A percentile compares a stretch with the other conserved stretches of the same genome.
phyloP scores from a whole-genome alignment of 306 rosid species.

The Coriaria nepalensis region DNA sequence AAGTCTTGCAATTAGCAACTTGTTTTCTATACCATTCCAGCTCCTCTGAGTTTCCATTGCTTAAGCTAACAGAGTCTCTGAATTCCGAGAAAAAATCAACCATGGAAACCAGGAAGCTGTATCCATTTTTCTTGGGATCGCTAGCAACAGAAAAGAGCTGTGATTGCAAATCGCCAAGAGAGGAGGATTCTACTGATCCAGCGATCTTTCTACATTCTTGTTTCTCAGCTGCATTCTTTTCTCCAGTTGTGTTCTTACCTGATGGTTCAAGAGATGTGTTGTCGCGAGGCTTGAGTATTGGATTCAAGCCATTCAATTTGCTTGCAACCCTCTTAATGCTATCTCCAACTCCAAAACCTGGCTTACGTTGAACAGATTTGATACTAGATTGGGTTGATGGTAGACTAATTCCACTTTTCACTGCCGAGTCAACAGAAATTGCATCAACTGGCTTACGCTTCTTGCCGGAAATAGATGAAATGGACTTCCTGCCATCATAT shows the following conservation, averaged over 20 bases:
- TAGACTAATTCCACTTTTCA: constrained; percentile 6
- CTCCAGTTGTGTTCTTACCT: too few relatives aligned
- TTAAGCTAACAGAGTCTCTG: constrained; percentile 24
- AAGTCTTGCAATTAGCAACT: constrained; percentile 19
- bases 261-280: constrained; percentile 6
- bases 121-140: constrained; percentile 24
- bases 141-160: constrained; percentile 36
- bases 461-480: constrained; percentile 15
- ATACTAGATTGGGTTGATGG: constrained; percentile 1
- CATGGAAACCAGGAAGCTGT: constrained; percentile 13
- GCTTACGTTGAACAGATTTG: constrained; percentile 11
- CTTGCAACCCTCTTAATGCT: constrained; percentile 34
- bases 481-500: constrained; percentile 12
- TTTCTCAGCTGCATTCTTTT: constrained; percentile 3
- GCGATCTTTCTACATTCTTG: constrained; percentile 6
- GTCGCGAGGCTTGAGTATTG: constrained; percentile 23
- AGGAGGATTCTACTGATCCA: constrained; percentile 19
- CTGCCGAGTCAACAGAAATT: constrained; percentile 13
- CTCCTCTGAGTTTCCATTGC: constrained; percentile 16
- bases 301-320: constrained; percentile 29
- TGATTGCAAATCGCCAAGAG: constrained; percentile 28
- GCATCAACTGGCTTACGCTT: constrained; percentile 23
- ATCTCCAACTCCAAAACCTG: constrained; percentile 35
- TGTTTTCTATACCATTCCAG: constrained; percentile 21
- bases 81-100: constrained; percentile 30